Evolutionary conservation across 345 rosid species (phyloP), one percentile per base, ranked within the genome.

Genomic region (Moringa oleifera): DNA sequence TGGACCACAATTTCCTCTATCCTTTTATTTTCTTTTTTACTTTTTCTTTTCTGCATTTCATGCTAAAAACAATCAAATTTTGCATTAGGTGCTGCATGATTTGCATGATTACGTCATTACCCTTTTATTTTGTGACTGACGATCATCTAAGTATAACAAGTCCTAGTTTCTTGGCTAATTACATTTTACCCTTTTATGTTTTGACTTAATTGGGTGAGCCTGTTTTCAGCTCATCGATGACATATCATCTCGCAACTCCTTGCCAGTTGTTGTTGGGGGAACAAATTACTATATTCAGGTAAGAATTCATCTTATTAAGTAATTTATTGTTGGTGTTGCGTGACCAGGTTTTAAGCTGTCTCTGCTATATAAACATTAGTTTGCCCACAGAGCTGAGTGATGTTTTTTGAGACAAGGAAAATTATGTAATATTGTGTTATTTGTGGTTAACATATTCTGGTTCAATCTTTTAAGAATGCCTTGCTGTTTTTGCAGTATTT

Each of bases 201-300:
- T n/a, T 71, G 55, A 57, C 52, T 55, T 56, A 17, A 61, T 54
- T 31, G 25, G 25, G 53, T 49, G 18, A 33, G 6, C 31, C 16
- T 68, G 20, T 50, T 66, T 79, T 70, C 89, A 94, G 99, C 76
- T 94, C 19, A 84, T 94, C 59, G 46, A 76, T 47, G 90, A 80
- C n/a, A 94, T 90, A 37, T 23, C 67, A 55, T 81, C 93, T 55
- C 95, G 99, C 5, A 70, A 84, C 70, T 69, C 58, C 74, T 46
- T 94, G 63, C 99, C 97, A 0, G 85, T 94, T 49, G 81, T 94
- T 60, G 97, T 88, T 68, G 99, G 99, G 58, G 99, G 99, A 8
- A 88, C 97, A 25, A 79, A 88, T 75, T 94, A 86, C 69, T 94
- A 94, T 63, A 90, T 90, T 74, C 99, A 94, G 91, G 99, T 90